Evolutionary conservation across 345 rosid species (phyloP).

Genomic region (Cardamine chenopodiifolia): DNA sequence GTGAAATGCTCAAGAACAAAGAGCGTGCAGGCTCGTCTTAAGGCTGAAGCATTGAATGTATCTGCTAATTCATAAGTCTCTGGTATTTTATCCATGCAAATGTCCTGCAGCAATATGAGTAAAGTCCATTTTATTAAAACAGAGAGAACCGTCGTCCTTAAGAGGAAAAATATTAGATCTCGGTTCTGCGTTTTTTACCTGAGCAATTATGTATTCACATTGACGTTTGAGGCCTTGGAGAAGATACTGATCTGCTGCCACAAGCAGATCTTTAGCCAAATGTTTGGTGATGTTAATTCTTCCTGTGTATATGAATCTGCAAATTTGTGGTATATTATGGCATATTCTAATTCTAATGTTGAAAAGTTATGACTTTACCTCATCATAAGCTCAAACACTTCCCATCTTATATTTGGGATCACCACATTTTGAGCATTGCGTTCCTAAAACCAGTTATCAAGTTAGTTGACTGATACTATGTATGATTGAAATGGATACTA

Average conservation of each 20-base stretch:
- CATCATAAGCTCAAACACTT: constrained; percentile 80
- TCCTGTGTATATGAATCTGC: constrained; percentile 79
- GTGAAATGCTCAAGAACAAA: constrained; percentile 60
- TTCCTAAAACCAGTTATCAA: constrained; percentile 53
- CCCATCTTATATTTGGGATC: constrained; percentile 79
- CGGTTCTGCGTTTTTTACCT: constrained; percentile 45
- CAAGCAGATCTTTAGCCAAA: constrained; percentile 70
- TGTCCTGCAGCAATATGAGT: constrained; percentile 50
- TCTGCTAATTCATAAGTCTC: constrained; percentile 70
- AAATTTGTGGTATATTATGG: constrained; percentile 6
- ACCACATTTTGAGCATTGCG: constrained; percentile 67
- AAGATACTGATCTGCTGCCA: constrained; percentile 87
- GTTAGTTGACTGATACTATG: constrained; percentile 10
- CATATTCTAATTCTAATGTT: not conserved
- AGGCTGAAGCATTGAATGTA: constrained; percentile 57
- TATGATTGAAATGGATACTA: not conserved
- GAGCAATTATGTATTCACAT: constrained; percentile 68
- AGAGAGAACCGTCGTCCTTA: not conserved
- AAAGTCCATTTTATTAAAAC: not conserved
- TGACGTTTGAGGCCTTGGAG: constrained; percentile 70
- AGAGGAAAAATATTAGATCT: not conserved
- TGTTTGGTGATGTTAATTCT: constrained; percentile 49
- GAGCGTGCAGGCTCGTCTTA: constrained; percentile 67
- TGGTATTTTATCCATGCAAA: constrained; percentile 58
- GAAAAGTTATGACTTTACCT: constrained; percentile 41